Base-by-base conservation (phyloP, 179 eudicot genomes). In the Patellifolia procumbens region DNA sequence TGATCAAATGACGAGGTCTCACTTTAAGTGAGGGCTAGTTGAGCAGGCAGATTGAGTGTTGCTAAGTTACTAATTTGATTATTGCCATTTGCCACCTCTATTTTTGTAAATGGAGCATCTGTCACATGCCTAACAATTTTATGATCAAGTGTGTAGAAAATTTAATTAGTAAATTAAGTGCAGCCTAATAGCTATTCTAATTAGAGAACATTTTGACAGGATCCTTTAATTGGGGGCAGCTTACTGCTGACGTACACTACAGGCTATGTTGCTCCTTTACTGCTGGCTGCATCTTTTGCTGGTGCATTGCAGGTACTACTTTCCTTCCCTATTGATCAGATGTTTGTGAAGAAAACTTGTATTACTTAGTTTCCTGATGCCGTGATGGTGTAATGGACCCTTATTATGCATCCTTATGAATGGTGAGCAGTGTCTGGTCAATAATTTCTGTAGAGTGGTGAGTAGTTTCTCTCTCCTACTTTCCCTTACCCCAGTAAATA, bases 261-360 rank as follows among this genome's bases (percentile, higher is more conserved):
- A 53, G 98, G 98, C 72, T 94, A 94, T 72, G 91, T 94, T 69
- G 94, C 98, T 89, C 98, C 98, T 79, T 87, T 94, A 46, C 90
- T 94, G 83, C 90, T 94, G 72, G 98, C 98, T 70, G 98, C 98
- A 81, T 94, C 98, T 55, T 94, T 94, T 86, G 98, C 98, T 61
- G 97, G 98, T 78, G 98, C 97, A 64, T 85, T 94, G 83, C 98
- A 94, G 98, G 98, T 94, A 87, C 58, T 16, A 5, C 32, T 76
- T 64, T 37, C 65, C 13, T 59, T n/a, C 66, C 51, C 24, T 62
- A 46, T 62, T 74, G 29, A 39, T 51, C 28, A 32, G 52, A 34
- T 58, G 43, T 19, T 62, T 61, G 67, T 46, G 20, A 31, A 42
- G 31, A 68, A 51, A 5, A 16, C 78, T 51, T 65, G n/a, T 51